Conservation (phyloP, 1,284 basidiomycete species). For the Microbotryum silenes-acaulis region DNA sequence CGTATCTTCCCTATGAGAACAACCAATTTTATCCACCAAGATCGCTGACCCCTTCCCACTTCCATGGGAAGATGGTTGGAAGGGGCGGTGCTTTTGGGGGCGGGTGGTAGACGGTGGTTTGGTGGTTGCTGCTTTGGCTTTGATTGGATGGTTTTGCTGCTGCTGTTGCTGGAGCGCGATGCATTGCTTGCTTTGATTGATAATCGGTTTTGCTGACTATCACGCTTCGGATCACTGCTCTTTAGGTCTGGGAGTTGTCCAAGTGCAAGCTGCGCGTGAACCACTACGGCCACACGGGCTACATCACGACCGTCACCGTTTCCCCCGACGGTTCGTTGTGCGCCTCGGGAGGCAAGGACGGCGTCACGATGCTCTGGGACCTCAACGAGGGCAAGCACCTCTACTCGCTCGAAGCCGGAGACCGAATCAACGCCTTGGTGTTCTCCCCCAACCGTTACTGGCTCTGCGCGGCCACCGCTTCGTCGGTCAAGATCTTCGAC, state of each 20-base stretch:
- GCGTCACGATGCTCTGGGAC: conserved; percentile 99
- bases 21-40: conserved; percentile 60
- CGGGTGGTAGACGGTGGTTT: no score
- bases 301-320: conserved; percentile 98
- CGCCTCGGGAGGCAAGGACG: conserved; percentile 98
- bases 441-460: conserved; percentile 99
- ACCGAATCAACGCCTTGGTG: conserved; percentile 97
- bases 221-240: not conserved
- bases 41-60: conserved; percentile 53
- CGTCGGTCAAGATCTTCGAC: conserved; percentile 98
- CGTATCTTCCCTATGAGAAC: conserved; percentile 56
- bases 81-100: no score
- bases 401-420: conserved; percentile 98
- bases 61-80: no score
- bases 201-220: not conserved
- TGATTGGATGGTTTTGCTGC: no score
- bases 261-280: conserved; percentile 99
- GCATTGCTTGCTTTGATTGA: not conserved
- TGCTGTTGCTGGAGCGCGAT: no score
- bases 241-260: conserved; percentile 96
- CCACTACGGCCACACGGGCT: conserved; percentile 99
- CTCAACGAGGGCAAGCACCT: conserved; percentile 99
- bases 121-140: no score
- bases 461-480: conserved; percentile 96
- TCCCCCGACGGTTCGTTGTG: conserved; percentile 98